Base-by-base conservation (phyloP, 805 yeast species). In the Wickerhamiella musiphila region DNA sequence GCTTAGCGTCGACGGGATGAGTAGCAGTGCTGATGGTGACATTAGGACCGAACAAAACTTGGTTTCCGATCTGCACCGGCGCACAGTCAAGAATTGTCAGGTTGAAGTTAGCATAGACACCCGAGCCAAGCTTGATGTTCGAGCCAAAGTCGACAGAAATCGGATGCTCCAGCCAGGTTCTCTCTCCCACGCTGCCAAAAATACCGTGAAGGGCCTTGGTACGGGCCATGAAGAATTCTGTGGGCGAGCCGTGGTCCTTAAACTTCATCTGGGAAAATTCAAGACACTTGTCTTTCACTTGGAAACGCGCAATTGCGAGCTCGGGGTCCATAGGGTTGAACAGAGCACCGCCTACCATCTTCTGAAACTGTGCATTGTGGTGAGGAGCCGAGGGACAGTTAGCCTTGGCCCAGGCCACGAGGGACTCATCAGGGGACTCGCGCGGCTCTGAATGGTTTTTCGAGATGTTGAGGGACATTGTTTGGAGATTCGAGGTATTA, bases 111-210 rank as follows among this genome's bases (percentile, higher is more conserved):
- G 66, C 59, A 45, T 70, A 76, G 48, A 72, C 68, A 18, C 54
- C 49, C 35, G 70, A 64, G 2, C 82, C 84, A 12, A 73, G 40
- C 11, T 47, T 49, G 23, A 66, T 55, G 51, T 76, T 77, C 49
- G 58, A 65, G 0, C 84, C 86, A 45, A 73, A 76, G 48, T 77
- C 84, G 26, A 72, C 67, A 43, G 69, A 63, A 5, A 81, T 13
- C 8, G 48, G 81, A 2, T 73, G 63, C 50, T 74, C 79, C 23
- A 72, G 46, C 37, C 50, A 58, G 10, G 49, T 37, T 31, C 54
- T 51, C 8, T 53, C 40, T 28, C 66, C 68, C 16, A 58, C 45
- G 23, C 51, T 49, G 9, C 82, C 82, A 30, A 75, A 58, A 13
- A 73, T 49, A 13, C 46, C 47, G 10, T 39, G 38, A 17, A 70